Conservation (phyloP, 176 grass and related monocot genomes). For the Elaeis guineensis region DNA sequence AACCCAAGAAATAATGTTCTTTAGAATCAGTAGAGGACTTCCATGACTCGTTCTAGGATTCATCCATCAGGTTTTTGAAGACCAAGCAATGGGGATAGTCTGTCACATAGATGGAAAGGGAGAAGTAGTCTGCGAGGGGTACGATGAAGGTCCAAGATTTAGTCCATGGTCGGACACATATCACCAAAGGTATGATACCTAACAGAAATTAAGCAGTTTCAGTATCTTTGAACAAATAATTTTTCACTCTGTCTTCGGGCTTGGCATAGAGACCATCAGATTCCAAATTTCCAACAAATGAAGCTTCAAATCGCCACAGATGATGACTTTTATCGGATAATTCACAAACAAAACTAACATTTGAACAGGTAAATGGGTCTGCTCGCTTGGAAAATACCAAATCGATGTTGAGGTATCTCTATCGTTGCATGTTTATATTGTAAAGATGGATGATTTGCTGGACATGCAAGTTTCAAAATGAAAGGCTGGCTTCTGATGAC, state of each 20-base stretch:
- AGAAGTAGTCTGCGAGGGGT: constrained; percentile 83
- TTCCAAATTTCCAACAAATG: constrained; percentile 29
- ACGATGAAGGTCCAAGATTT: constrained; percentile 67
- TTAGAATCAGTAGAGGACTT: too few species aligned
- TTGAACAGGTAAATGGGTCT: constrained; percentile 4
- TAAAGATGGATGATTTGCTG: too few species aligned
- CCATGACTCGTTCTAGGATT: too few species aligned
- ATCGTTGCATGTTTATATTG: too few species aligned
- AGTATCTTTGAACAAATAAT: not conserved
- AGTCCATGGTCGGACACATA: constrained; percentile 13
- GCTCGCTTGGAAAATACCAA: too few species aligned
- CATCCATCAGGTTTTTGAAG: constrained; percentile 57
- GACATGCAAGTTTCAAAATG: too few species aligned
- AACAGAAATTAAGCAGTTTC: too few species aligned
- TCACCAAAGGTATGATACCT: not conserved
- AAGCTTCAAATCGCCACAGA: constrained; percentile 38
- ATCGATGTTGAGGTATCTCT: too few species aligned
- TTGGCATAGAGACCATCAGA: constrained; percentile 18
- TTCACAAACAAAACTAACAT: constrained; percentile 24
- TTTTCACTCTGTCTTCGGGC: not conserved
- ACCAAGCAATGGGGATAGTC: constrained; percentile 56
- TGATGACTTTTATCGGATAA: constrained; percentile 25
- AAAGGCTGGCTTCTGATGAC: too few species aligned
- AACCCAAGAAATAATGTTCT: too few species aligned
- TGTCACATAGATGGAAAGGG: constrained; percentile 77